phyloP scores from a whole-genome alignment of 805 yeast species.

The Isabelozyma pseudorhagii region DNA sequence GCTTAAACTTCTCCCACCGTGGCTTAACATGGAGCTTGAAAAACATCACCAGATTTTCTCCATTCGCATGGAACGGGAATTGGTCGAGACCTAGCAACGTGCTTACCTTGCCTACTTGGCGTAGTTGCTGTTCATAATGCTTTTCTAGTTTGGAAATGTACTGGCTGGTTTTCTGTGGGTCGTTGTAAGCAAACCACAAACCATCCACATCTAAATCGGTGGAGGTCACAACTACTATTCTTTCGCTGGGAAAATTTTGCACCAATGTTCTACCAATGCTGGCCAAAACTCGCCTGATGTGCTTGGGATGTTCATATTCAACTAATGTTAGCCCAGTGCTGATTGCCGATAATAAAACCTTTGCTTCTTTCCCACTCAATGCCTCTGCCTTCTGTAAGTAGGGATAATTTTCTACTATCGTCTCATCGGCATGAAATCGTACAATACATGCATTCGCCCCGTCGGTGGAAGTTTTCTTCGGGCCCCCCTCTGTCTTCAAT shows the following conservation, averaged over 20 bases:
- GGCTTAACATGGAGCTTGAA: slow-evolving; percentile 15
- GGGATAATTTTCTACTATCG: not conserved
- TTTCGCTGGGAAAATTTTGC: slow-evolving; percentile 8
- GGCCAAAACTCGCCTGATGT: slow-evolving; percentile 2
- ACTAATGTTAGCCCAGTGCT: slow-evolving; percentile 6
- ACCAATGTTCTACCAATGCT: slow-evolving; percentile 1
- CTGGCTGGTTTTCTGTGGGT: not conserved
- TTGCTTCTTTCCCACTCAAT: not conserved
- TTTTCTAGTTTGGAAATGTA: not conserved
- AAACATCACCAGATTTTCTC: slow-evolving; percentile 15
- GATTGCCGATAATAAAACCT: slow-evolving; percentile 4
- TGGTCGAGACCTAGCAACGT: slow-evolving; percentile 8
- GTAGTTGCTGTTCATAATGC: not conserved
- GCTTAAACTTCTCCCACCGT: slow-evolving; percentile 11
- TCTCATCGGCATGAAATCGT: not conserved
- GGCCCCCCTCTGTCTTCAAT: not conserved
- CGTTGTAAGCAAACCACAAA: not conserved
- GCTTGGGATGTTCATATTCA: slow-evolving; percentile 3
- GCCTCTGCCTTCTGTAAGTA: not conserved
- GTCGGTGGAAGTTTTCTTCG: not conserved
- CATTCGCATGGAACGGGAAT: slow-evolving; percentile 10
- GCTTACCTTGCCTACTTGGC: slow-evolving; percentile 4
- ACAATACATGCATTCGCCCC: not conserved
- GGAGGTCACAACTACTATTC: slow-evolving; percentile 4
- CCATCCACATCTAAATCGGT: not conserved